Base-by-base conservation (phyloP, 2,329 filamentous ascomycete species). In the Alternaria atra region DNA sequence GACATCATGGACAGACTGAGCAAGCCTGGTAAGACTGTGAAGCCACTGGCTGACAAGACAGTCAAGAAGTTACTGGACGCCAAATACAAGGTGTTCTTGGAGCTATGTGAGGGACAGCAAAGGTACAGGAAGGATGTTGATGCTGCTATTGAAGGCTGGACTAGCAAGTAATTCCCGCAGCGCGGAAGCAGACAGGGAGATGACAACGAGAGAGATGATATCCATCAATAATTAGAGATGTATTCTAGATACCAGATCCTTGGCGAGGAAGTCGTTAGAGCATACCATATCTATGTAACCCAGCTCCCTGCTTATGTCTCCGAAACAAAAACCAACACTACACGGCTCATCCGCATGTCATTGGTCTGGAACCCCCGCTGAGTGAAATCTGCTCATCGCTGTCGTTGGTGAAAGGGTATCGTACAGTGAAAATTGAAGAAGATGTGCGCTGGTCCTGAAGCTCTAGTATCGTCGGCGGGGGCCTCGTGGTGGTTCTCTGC, bases 1-100 rank as follows among this genome's bases (percentile, higher is more conserved):
- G 87, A 89, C 69, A 97, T 99, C 77, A 99, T 99, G 95, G 92
- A 97, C 79, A 88, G 93, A 58, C 95, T 97, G 90, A 97, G 92
- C 82, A 97, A 97, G 84, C 91, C 93, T 8, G 95, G 94, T 32
- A 92, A 90, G 72, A 87, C 93, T 50, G 90, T 97, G 2, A 85
- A 89, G 78, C 93, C 94, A 0, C 89, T 89, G 23, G 87, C 84
- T 54, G 87, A 96, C 75, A 80, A 83, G 60, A 86, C 86, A 10
- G 90, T 97, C 84, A 94, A 91, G 84, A 88, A 87, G 75, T 81
- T 99, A 67, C 82, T 99, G 53, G 85, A 91, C 70, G 90, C 90
- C 64, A 99, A 99, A 84, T 99, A 97, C 77, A 90, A 92, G 74
- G 88, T 99, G n/a, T 98, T 98, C 83, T 80, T 98, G 58, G 92